phyloP scores from a whole-genome alignment of 345 rosid species.

The Melaleuca quinquenervia region DNA sequence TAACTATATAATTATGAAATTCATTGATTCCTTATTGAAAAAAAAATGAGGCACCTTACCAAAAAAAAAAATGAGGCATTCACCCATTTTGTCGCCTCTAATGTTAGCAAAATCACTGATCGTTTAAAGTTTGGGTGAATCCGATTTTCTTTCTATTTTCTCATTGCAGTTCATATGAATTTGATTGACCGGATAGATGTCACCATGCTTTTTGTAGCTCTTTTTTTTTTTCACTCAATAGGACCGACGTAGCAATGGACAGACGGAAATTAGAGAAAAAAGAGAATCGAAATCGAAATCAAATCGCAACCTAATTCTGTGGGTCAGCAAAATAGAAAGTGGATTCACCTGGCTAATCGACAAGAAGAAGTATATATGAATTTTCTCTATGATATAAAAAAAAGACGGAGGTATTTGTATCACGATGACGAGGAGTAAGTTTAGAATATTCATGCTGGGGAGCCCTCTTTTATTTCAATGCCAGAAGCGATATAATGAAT shows the following conservation, averaged over 20 bases:
- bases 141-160: background rate
- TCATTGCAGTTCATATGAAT: background rate
- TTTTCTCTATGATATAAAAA: too few relatives aligned
- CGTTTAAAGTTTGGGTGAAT: background rate
- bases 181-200: background rate
- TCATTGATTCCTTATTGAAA: rapidly evolving
- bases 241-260: background rate
- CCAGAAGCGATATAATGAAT: background rate
- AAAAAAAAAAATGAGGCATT: background rate
- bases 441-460: too few relatives aligned
- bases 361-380: too few relatives aligned
- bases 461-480: background rate
- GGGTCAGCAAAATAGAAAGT: background rate
- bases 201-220: background rate
- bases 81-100: background rate
- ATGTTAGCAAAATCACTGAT: background rate
- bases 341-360: background rate
- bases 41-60: background rate
- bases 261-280: background rate
- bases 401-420: too few relatives aligned
- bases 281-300: background rate
- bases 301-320: background rate
- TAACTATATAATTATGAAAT: background rate
- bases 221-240: background rate
- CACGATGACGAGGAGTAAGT: too few relatives aligned